Conservation (phyloP, 2,329 filamentous ascomycete species). For the Ophiostoma sp. region DNA sequence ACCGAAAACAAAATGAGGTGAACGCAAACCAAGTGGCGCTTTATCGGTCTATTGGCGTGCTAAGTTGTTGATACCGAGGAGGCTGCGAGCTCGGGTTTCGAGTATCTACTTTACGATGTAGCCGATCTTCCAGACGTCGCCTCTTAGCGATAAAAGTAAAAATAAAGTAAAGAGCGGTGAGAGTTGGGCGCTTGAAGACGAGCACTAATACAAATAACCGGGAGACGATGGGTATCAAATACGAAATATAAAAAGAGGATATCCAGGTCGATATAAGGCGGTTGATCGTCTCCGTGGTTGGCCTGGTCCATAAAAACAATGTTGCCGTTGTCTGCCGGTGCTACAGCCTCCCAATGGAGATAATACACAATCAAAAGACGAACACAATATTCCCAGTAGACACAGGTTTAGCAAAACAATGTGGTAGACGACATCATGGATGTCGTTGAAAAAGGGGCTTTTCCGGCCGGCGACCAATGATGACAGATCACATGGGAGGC, state of each 20-base stretch:
- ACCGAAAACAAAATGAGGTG: not conserved
- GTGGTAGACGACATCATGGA: not conserved
- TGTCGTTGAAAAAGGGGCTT: constrained; percentile 8
- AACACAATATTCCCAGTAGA: not conserved
- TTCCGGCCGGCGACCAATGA: not conserved
- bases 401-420: not conserved
- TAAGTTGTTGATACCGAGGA: not conserved
- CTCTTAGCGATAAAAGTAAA: not conserved
- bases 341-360: not conserved
- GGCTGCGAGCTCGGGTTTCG: not conserved
- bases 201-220: not conserved
- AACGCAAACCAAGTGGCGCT: constrained; percentile 1
- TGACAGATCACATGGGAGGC: not conserved
- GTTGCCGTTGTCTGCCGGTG: not conserved
- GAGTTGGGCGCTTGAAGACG: not conserved
- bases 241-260: not conserved
- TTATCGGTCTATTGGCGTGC: not conserved
- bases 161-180: not conserved
- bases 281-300: not conserved
- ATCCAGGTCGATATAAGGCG: not conserved
- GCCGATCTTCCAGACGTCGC: not conserved
- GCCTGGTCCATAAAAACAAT: not conserved
- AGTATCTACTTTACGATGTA: not conserved
- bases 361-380: not conserved
- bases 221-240: not conserved